Base-by-base conservation (phyloP, 148 eudicot genomes). In the Tetragonia tetragonoides region DNA sequence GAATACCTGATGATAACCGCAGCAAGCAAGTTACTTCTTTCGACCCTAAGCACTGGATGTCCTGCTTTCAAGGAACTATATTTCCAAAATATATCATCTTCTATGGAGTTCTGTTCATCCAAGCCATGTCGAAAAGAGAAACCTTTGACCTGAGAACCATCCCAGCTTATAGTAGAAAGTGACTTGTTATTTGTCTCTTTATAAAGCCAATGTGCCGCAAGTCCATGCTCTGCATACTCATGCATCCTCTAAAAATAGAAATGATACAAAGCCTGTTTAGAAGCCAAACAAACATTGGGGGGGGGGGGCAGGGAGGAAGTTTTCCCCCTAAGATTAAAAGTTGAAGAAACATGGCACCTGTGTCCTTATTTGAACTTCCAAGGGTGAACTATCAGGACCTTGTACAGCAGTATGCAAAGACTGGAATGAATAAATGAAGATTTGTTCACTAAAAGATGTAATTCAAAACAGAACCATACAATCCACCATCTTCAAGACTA, bases 181-280 rank as follows among this genome's bases (percentile, higher is more conserved):
- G 85, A 74, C 62, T 80, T 80, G 83, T 66, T 82, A 63, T 77
- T 91, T 67, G 90, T 88, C 85, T 94, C 98, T 86, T 94, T 94
- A 85, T 94, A 94, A 73, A 92, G 97, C 98, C 98, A 94, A 84
- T 94, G 98, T 34, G 98, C 98, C 78, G 98, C 98, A 84, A 90
- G 88, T 77, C 98, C 98, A 87, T 92, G 90, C 79, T 94, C 98
- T 77, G 98, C 98, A 86, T 92, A 89, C 69, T 94, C 92, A 73
- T 94, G 98, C 98, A 94, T 94, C 83, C 95, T 90, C 98, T 94
- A 74, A 78, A 86, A 72, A 28, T 23, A 42, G 62, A 61, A 75
- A 53, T 38, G 62, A 17, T 24, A 34, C 53, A 64, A 72, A 51
- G 23, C 44, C 64, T 59, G 60, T 59, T 49, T 62, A 78, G 75